A percentile compares a stretch with the other conserved stretches of the same genome.
Conservation (phyloP, 306 rosid genomes). For the Luffa aegyptiaca region DNA sequence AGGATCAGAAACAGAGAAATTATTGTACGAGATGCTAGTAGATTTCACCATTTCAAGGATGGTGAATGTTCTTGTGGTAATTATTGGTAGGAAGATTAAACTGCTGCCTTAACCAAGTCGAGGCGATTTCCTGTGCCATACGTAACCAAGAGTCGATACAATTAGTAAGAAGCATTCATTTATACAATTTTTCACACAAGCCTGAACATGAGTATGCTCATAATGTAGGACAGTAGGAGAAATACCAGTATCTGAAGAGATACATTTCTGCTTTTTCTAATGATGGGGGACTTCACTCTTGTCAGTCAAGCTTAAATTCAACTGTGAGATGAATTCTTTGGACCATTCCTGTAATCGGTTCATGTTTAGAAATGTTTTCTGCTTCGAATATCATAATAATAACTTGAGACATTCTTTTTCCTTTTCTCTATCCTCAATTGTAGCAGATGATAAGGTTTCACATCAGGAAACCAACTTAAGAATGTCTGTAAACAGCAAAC, state of each 20-base stretch:
- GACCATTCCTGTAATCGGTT: not conserved
- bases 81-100: slow-evolving; percentile 38
- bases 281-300: not conserved
- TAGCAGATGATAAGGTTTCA: not conserved
- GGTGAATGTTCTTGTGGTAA: slow-evolving; percentile 81
- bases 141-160: not conserved
- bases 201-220: not conserved
- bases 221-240: not conserved
- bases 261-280: not conserved
- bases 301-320: not conserved
- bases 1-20: slow-evolving; percentile 45
- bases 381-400: not conserved
- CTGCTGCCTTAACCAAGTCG: not conserved
- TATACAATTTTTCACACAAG: not conserved
- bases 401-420: not conserved
- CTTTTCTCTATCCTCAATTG: not conserved
- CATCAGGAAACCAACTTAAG: not conserved
- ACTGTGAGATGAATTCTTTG: not conserved
- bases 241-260: not conserved
- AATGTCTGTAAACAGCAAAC: not conserved
- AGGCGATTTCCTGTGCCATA: not conserved
- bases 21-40: slow-evolving; percentile 49
- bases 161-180: not conserved
- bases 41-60: slow-evolving; percentile 81
- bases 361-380: not conserved